Percentiles rank a stretch among this genome's conserved stretches.
phyloP scores from a whole-genome alignment of 306 rosid genomes.

The Nissolia schottii region DNA sequence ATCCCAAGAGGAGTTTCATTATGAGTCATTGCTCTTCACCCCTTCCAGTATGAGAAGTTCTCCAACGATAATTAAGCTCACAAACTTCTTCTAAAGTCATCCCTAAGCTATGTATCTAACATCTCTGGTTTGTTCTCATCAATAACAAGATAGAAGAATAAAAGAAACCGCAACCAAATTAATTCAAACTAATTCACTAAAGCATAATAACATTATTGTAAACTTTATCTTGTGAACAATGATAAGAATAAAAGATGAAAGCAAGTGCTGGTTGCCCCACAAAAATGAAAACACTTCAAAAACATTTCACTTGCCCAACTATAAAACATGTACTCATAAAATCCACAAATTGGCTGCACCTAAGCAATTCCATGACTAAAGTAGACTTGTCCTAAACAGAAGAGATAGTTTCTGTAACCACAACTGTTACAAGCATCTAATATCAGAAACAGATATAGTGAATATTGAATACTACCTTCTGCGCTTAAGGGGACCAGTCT shows the following conservation, averaged over 20 bases:
- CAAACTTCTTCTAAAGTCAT: too few relatives aligned
- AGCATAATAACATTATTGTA: too few relatives aligned
- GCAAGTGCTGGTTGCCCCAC: neutral
- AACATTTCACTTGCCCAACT: neutral
- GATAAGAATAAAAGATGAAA: neutral
- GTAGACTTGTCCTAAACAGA: neutral
- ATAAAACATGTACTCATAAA: neutral
- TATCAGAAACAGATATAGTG: neutral
- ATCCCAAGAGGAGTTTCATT: too few relatives aligned
- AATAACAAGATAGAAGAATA: too few relatives aligned
- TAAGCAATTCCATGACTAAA: neutral
- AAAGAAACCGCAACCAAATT: too few relatives aligned
- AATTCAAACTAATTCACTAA: too few relatives aligned
- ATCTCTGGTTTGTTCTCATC: too few relatives aligned
- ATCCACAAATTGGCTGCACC: slow-evolving; percentile 19
- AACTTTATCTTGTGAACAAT: neutral
- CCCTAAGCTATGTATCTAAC: too few relatives aligned
- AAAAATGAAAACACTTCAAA: neutral
- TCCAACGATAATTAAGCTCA: too few relatives aligned
- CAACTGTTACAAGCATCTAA: slow-evolving; percentile 21
- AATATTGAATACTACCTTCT: slow-evolving; percentile 32
- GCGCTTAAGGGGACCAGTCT: slow-evolving; percentile 72
- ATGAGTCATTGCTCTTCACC: too few relatives aligned
- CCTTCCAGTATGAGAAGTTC: too few relatives aligned
- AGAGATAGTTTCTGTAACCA: slow-evolving; percentile 3